Evolutionary conservation across 2,329 filamentous ascomycete species (phyloP).

Genomic region (Thelonectria discophora): DNA sequence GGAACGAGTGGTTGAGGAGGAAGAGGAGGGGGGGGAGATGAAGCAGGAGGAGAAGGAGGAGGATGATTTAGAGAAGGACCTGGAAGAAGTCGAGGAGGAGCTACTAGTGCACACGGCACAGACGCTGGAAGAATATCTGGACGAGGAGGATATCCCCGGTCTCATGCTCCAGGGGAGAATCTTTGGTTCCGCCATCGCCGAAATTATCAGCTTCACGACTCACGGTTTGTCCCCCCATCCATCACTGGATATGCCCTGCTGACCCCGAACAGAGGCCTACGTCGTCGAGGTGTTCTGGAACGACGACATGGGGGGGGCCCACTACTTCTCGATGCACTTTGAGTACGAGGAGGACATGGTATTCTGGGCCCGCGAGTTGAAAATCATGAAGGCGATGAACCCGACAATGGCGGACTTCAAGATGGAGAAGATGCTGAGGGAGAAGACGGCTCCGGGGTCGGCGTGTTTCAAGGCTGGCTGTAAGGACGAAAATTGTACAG

Average conservation of each 20-base stretch:
- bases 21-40: no score
- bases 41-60: neutral
- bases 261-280: neutral
- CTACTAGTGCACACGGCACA: neutral
- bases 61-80: neutral
- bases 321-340: conserved; percentile 3
- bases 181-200: neutral
- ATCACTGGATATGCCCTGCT: neutral
- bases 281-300: neutral
- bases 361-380: neutral
- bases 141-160: neutral
- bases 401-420: neutral
- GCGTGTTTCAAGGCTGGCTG: neutral
- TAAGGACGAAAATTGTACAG: neutral
- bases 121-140: neutral
- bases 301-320: neutral
- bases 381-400: neutral
- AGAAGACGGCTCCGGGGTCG: neutral
- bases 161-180: neutral
- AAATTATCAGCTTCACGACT: neutral
- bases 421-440: neutral
- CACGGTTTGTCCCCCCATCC: neutral
- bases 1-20: no score
- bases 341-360: neutral
- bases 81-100: neutral